These are phyloP conservation scores for Toxicodendron radicans DNA, from an alignment of 345 rosid genomes.

Conservation along the genomic window DNA sequence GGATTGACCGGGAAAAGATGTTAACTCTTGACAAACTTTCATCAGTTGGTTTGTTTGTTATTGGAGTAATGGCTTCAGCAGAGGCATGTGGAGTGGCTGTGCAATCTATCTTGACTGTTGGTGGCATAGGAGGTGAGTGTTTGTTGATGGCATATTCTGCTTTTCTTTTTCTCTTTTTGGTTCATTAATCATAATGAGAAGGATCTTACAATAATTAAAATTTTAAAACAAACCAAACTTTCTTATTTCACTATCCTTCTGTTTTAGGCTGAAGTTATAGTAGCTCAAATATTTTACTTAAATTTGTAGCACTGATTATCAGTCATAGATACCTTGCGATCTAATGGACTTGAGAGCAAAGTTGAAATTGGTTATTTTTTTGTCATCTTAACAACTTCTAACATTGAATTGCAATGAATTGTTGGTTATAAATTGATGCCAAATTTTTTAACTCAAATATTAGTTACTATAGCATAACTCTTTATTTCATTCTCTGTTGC, in stretches of 20 bases:
- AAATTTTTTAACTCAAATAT: too few species aligned
- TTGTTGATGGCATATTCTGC: background rate
- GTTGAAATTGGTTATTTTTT: too few species aligned
- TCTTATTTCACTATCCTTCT: background rate
- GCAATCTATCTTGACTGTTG: constrained; percentile 88
- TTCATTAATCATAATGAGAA: background rate
- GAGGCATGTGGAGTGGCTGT: constrained; percentile 98
- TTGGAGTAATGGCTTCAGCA: constrained; percentile 82
- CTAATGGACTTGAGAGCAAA: too few species aligned
- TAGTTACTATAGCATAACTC: too few species aligned
- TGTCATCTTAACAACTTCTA: too few species aligned
- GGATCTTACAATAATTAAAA: background rate
- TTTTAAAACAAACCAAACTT: background rate
- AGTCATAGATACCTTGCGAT: too few species aligned
- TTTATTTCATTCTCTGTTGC: too few species aligned
- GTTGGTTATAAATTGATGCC: too few species aligned
- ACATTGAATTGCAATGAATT: too few species aligned
- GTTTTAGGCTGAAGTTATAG: too few species aligned
- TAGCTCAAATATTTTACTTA: too few species aligned
- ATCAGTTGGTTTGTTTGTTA: constrained; percentile 74
- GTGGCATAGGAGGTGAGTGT: constrained; percentile 88
- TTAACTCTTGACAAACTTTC: constrained; percentile 74
- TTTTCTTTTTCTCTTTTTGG: background rate
- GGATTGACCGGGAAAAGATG: constrained; percentile 61
- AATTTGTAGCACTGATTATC: too few species aligned